Base-by-base conservation (phyloP, 257 asterid genomes). In the Rauvolfia tetraphylla region DNA sequence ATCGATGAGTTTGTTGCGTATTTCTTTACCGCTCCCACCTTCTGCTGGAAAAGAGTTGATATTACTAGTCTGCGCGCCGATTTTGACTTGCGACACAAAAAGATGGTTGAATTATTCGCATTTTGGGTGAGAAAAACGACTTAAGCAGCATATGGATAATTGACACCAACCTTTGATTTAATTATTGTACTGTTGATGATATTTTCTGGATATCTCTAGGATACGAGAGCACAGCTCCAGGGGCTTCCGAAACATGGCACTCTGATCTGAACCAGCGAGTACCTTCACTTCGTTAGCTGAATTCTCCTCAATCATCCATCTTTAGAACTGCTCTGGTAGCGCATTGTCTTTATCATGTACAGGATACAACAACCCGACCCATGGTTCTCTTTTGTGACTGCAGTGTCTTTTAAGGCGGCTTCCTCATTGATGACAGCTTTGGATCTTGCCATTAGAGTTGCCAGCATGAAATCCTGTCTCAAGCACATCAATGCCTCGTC, bases 181-280 rank as follows among this genome's bases (percentile, higher is more conserved):
- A 39, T 3, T 39, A 39, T 39, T 39, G 42, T 39, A n/a, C 42
- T 3, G 6, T 39, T 2, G 6, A 39, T 39, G 42, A 39, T 39
- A 39, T 6, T 39, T 39, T 6, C 6, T 6, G 42, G 42, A 3
- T 3, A 39, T 39, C 42, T 39, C 42, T 39, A 39, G 44, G 8
- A 41, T 4, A 41, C 8, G 8, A 41, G 44, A 41, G 4, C 44
- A 41, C 49, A 44, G 49, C 18, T 82, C 84, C 1, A 31, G 68
- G 22, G 83, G 54, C 78, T 81, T 85, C 17, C 85, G 81, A 71
- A 87, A 71, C 86, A 85, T 85, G 20, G 59, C 79, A 87, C 85
- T 84, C 39, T 84, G 88, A 81, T 84, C 87, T 7, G 88, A 79
- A 25, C 78, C 75, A 68, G 4, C n/a, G 25, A 88, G 83, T 34